Evolutionary conservation across 2,329 filamentous ascomycete genomes (phyloP), one percentile per base, ranked within the genome.

Genomic region (Fusarium xyrophilum): DNA sequence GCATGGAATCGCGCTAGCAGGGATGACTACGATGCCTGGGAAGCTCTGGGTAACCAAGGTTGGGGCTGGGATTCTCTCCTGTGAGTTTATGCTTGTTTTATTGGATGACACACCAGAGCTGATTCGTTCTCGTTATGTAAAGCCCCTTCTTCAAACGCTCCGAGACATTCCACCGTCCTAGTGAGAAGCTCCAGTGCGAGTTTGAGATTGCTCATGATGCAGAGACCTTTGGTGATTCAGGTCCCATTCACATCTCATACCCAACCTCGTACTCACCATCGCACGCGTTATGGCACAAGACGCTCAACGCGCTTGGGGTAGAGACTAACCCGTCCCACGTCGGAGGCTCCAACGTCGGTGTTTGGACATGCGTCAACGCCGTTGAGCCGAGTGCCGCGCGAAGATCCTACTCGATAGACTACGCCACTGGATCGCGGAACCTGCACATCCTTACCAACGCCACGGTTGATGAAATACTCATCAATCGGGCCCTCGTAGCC

Each of bases 1-100:
- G 84, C 86, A 48, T 82, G 81, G 79, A 81, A 81, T 55, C 80
- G 83, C 33, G 84, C 80, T 10, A 80, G 78, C 50, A 76, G 72
- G 36, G 79, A 79, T 36, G 85, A 87, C 44, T 84, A 86, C 46
- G 83, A 89, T 74, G 81, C 81, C 1, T 90, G 87, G 87, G 83
- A 82, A 47, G 75, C 79, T 32, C 75, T 90, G 13, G 87, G 87
- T 1, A 89, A 89, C 67, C 58, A 68, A 3, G 87, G 86, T 4
- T 90, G 88, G 88, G 79, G 81, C 2, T 89, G 85, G 85, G 77
- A 85, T 15, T 64, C 70, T 4, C 65, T 80, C 6, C 35, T 79
- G 77, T 79, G 51, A 76, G 76, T 73, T 13, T 52, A 47, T 33
- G 15, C n/a, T 38, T 40, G 15, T 21, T 38, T 21, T 28, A 48